Conservation (phyloP, 1,139 yeast genomes). For the Yamadazyma kanchanaburiensis region DNA sequence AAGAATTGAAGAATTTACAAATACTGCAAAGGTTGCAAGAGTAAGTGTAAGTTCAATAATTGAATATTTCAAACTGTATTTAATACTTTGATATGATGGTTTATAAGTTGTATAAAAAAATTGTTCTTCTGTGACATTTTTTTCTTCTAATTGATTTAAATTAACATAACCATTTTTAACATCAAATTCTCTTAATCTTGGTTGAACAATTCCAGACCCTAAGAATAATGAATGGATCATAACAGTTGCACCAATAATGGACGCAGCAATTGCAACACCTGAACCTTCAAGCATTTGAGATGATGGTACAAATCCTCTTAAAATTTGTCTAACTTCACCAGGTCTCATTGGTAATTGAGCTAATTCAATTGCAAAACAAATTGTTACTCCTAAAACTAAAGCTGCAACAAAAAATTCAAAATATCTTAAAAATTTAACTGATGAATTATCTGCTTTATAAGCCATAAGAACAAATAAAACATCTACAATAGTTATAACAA, state of each 20-base stretch:
- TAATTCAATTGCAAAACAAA: constrained; percentile 70
- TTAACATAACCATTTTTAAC: constrained; percentile 47
- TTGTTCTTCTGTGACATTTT: constrained; percentile 12
- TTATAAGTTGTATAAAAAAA: constrained; percentile 42
- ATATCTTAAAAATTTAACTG: constrained; percentile 57
- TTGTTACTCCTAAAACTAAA: constrained; percentile 64
- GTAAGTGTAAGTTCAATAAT: constrained; percentile 64
- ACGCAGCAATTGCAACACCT: constrained; percentile 72
- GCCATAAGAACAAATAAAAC: constrained; percentile 73
- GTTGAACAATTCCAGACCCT: constrained; percentile 75
- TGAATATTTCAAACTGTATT: constrained; percentile 62
- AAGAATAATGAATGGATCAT: constrained; percentile 79
- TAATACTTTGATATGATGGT: constrained; percentile 66
- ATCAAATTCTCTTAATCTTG: constrained; percentile 66
- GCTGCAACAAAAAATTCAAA: constrained; percentile 68
- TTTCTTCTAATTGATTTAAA: constrained; percentile 54
- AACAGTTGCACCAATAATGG: constrained; percentile 79
- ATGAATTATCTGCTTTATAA: constrained; percentile 64
- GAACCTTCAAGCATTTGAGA: constrained; percentile 54
- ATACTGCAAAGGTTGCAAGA: constrained; percentile 66
- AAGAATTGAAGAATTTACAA: constrained; percentile 71
- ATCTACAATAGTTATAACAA: constrained; percentile 66
- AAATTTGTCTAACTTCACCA: constrained; percentile 45
- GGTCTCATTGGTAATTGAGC: constrained; percentile 46
- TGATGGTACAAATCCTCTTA: constrained; percentile 73